phyloP scores from a whole-genome alignment of 495 filamentous ascomycete species.

The Talaromyces adpressus region DNA sequence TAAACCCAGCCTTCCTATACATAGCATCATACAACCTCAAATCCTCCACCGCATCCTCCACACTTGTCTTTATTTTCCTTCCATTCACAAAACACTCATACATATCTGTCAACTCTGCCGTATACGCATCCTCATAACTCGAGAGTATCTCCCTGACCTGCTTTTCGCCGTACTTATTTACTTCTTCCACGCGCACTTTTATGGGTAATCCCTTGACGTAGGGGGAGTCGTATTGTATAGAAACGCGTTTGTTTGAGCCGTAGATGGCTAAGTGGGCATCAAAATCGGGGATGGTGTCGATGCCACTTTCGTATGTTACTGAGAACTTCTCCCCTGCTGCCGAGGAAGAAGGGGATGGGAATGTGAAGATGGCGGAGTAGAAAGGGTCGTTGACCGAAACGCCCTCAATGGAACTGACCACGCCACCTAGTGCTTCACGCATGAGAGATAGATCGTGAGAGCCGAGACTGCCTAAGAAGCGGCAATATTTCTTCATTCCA shows the following conservation, averaged over 20 bases:
- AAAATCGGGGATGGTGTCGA: conserved; percentile 45
- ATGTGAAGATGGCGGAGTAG: conserved; percentile 37
- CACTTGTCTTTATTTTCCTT: conserved; percentile 40
- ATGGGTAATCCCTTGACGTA: conserved; percentile 42
- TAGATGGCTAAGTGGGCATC: conserved; percentile 53
- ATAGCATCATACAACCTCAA: conserved; percentile 22
- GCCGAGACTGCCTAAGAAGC: conserved; percentile 40
- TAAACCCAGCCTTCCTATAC: conserved; percentile 4
- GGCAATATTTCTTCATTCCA: conserved; percentile 26
- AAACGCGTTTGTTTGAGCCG: conserved; percentile 36
- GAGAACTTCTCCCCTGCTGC: conserved; percentile 28
- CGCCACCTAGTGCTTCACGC: conserved; percentile 45
- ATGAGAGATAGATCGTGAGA: conserved; percentile 51
- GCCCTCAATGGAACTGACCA: conserved; percentile 33
- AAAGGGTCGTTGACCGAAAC: conserved; percentile 38
- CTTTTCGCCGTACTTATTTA: conserved; percentile 25
- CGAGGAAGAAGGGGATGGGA: not conserved
- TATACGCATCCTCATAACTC: conserved; percentile 47
- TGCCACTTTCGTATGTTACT: conserved; percentile 48
- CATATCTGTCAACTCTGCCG: conserved; percentile 40
- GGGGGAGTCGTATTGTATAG: conserved; percentile 45
- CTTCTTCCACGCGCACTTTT: conserved; percentile 41
- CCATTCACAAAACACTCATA: conserved; percentile 36
- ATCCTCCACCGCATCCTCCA: conserved; percentile 43
- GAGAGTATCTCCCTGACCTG: conserved; percentile 28